Conservation (phyloP, 2,329 filamentous ascomycete genomes). For the Phoma herbarum region DNA sequence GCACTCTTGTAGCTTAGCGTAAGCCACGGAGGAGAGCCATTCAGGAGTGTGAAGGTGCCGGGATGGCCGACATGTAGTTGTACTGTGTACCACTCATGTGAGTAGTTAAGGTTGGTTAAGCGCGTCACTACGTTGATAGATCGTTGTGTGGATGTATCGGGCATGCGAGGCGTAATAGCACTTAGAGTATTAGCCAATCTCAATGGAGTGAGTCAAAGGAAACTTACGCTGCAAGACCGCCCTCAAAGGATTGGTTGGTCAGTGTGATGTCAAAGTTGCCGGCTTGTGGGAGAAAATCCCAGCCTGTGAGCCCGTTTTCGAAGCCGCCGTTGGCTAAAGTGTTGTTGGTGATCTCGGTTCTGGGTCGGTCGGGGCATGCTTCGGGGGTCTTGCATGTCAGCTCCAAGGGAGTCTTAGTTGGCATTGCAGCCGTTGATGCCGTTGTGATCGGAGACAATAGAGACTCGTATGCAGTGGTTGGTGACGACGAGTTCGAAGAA, state of each 20-base stretch:
- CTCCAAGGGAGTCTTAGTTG: not conserved
- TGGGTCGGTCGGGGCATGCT: not conserved
- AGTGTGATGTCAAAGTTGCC: constrained; percentile 1
- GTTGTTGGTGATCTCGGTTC: not conserved
- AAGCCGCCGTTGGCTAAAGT: constrained; percentile 1
- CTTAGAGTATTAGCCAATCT: not conserved
- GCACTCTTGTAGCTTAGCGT: constrained; percentile 1
- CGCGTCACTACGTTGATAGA: not conserved
- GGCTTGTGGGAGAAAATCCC: not conserved
- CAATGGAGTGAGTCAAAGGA: not conserved
- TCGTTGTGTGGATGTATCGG: not conserved
- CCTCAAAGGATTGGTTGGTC: constrained; percentile 8
- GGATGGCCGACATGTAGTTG: constrained; percentile 2
- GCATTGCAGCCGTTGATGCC: not conserved
- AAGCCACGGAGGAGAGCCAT: not conserved
- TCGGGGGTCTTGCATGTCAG: not conserved
- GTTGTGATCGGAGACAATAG: not conserved
- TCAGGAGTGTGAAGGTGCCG: not conserved
- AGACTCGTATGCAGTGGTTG: not conserved
- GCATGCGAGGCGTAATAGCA: constrained; percentile 3
- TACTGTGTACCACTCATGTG: constrained; percentile 10
- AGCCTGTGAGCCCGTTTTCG: constrained; percentile 1
- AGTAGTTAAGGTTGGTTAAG: constrained; percentile 3
- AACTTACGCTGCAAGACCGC: constrained; percentile 3
- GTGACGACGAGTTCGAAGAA: not conserved